Conservation (phyloP, 1,284 basidiomycete genomes). For the Apiotrichum montevideense region DNA sequence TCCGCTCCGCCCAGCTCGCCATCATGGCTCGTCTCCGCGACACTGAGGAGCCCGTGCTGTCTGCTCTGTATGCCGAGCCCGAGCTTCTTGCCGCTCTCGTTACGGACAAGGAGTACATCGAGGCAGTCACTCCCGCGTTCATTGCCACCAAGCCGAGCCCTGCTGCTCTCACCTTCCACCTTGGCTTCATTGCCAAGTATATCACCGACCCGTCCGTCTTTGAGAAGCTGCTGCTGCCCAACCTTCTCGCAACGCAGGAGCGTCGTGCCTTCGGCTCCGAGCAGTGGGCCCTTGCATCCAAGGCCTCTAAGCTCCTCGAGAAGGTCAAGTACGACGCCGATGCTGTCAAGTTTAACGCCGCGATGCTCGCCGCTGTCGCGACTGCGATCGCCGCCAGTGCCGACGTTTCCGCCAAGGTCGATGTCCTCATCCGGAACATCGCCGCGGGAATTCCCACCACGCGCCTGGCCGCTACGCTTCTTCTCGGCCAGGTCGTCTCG, state of each 20-base stretch:
- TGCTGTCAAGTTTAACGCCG: constrained; percentile 13
- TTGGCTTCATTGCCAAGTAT: constrained; percentile 57
- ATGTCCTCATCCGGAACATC: constrained; percentile 10
- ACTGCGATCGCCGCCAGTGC: constrained; percentile 11
- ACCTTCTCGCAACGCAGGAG: constrained; percentile 65
- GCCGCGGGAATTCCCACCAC: constrained; percentile 1
- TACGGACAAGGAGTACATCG: constrained; percentile 50
- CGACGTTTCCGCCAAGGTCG: constrained; percentile 15
- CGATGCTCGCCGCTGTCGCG: constrained; percentile 10
- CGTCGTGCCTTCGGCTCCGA: constrained; percentile 57
- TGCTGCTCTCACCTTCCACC: constrained; percentile 53
- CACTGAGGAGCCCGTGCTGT: constrained; percentile 56
- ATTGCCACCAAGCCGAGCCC: constrained; percentile 39
- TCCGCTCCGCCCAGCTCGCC: constrained; percentile 31
- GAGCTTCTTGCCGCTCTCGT: constrained; percentile 52
- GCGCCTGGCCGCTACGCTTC: constrained; percentile 12
- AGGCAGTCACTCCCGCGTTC: constrained; percentile 52
- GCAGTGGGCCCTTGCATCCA: constrained; percentile 52
- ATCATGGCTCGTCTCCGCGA: constrained; percentile 61
- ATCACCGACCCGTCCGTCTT: constrained; percentile 52
- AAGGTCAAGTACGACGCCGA: constrained; percentile 7
- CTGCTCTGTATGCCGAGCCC: constrained; percentile 59
- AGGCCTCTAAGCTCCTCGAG: constrained; percentile 9
- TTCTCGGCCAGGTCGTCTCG: constrained; percentile 16
- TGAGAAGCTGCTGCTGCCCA: constrained; percentile 61